phyloP scores from a whole-genome alignment of 148 eudicot species.

The Arctostaphylos glauca region DNA sequence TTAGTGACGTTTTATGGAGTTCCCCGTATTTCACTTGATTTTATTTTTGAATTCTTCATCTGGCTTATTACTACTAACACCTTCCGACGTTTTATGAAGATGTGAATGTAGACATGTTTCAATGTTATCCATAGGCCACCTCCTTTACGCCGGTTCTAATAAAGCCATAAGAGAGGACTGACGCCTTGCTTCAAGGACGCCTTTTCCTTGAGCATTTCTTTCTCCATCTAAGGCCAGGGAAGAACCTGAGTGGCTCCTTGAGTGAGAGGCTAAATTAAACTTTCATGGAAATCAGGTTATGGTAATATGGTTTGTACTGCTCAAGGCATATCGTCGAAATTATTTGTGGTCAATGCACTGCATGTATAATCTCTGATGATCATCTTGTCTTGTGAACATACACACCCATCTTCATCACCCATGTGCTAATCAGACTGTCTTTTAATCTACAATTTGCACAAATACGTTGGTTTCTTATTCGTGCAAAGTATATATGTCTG shows the following conservation, averaged over 20 bases:
- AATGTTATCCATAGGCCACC: not conserved
- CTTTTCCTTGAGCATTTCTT: not conserved
- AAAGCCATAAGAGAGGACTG: too few relatives aligned
- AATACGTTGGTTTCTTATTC: not conserved
- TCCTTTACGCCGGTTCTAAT: too few relatives aligned
- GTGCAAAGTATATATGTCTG: too few relatives aligned
- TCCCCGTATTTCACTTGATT: not conserved
- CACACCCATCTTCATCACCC: not conserved
- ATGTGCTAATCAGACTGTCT: not conserved
- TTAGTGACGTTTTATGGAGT: not conserved
- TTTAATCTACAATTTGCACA: not conserved
- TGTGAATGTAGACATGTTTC: not conserved
- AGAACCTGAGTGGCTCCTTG: too few relatives aligned
- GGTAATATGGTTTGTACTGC: not conserved
- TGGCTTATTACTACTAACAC: too few relatives aligned
- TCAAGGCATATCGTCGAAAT: not conserved
- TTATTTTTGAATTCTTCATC: constrained; percentile 2
- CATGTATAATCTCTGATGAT: not conserved
- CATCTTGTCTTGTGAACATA: not conserved
- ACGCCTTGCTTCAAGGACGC: too few relatives aligned
- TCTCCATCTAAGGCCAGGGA: too few relatives aligned
- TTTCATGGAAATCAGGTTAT: not conserved
- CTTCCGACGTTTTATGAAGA: too few relatives aligned
- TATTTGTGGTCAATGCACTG: not conserved
- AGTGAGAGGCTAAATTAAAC: not conserved